Conservation (phyloP, 495 filamentous ascomycete genomes). For the Glutinoglossum americanum region DNA sequence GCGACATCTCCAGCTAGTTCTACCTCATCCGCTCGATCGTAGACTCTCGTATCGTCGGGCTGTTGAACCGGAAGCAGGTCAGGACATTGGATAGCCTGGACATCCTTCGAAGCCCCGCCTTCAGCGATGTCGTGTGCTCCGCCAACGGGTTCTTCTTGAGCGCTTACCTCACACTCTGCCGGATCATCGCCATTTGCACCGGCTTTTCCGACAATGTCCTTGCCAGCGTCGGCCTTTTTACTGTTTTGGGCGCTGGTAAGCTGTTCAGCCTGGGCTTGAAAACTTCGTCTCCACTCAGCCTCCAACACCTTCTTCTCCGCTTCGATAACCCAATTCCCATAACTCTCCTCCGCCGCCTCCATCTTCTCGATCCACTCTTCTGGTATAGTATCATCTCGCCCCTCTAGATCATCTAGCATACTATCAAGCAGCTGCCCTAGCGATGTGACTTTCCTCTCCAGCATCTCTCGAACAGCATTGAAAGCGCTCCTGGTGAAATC, state of each 20-base stretch:
- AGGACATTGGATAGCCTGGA: neutral
- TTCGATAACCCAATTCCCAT: constrained; percentile 45
- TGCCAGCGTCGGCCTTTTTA: neutral
- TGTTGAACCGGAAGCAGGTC: neutral
- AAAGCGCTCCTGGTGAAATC: constrained; percentile 29
- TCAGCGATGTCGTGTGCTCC: neutral
- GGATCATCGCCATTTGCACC: neutral
- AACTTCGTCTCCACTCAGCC: constrained; percentile 9
- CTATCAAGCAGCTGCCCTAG: constrained; percentile 55
- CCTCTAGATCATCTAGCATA: constrained; percentile 71
- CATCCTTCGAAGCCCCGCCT: neutral
- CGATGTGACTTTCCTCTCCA: constrained; percentile 46
- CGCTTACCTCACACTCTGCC: neutral
- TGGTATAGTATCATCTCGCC: constrained; percentile 59
- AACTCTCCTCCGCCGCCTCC: constrained; percentile 61
- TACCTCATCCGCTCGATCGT: neutral
- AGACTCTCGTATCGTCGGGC: neutral
- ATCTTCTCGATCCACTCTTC: constrained; percentile 73
- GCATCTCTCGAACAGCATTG: constrained; percentile 10
- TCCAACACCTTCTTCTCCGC: constrained; percentile 17
- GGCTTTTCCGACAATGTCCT: too few species aligned
- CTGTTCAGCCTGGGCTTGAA: neutral
- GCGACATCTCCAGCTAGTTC: neutral
- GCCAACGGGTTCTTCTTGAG: neutral
- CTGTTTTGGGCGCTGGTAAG: neutral